These are phyloP conservation scores for Anaeramoeba flamelloides DNA, from an alignment of 78 protist species.

Conservation along the genomic window DNA sequence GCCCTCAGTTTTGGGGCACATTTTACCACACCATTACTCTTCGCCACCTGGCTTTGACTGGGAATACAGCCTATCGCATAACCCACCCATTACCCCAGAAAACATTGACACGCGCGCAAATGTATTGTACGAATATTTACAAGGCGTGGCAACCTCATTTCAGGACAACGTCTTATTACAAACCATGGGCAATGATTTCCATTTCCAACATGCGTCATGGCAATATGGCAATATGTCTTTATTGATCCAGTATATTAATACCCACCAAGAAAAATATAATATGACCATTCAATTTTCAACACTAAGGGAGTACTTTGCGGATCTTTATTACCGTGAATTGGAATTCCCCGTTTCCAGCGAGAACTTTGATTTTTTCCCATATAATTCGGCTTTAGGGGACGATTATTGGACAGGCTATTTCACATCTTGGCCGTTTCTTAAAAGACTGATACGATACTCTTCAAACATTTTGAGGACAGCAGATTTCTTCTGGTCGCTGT, in stretches of 20 bases:
- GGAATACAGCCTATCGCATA: too few relatives aligned
- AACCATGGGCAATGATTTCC: conserved; percentile 15
- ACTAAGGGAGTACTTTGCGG: conserved; percentile 15
- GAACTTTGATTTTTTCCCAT: conserved; percentile 21
- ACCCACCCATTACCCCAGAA: too few relatives aligned
- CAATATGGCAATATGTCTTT: conserved; percentile 3
- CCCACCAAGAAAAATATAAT: not conserved
- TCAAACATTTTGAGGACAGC: too few relatives aligned
- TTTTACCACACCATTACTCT: too few relatives aligned
- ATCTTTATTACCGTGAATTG: not conserved
- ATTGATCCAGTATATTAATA: conserved; percentile 4
- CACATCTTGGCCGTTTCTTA: conserved; percentile 27
- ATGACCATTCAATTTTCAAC: conserved; percentile 17
- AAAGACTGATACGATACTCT: conserved; percentile 6
- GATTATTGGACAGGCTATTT: conserved; percentile 27
- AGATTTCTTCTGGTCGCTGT: too few relatives aligned
- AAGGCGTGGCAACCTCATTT: too few relatives aligned
- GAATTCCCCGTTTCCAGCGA: not conserved
- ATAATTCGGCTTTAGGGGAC: conserved; percentile 1
- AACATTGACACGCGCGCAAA: too few relatives aligned
- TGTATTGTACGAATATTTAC: too few relatives aligned
- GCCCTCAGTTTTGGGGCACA: too few relatives aligned
- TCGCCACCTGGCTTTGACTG: too few relatives aligned
- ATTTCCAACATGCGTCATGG: not conserved
- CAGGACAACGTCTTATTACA: too few relatives aligned